Conservation (phyloP, 2,329 filamentous ascomycete species). For the Pseudonectria buxi region DNA sequence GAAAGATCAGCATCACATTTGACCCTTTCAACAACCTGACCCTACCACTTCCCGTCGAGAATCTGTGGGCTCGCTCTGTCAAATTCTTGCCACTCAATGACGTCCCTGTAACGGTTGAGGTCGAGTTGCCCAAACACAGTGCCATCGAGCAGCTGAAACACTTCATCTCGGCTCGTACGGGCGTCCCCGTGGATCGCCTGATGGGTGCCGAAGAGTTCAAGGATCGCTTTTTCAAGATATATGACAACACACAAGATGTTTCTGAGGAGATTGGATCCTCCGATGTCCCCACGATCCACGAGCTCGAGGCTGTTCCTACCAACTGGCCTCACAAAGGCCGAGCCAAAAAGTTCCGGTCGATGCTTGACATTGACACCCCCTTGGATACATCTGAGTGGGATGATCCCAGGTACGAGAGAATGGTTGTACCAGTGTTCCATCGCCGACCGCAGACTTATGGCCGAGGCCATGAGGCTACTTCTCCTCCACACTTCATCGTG, state of each 20-base stretch:
- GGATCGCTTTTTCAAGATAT: conserved; percentile 78
- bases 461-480: conserved; percentile 23
- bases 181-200: conserved; percentile 58
- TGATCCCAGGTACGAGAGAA: conserved; percentile 54
- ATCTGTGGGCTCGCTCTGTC: conserved; percentile 68
- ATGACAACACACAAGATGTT: conserved; percentile 61
- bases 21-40: conserved; percentile 96
- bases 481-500: conserved; percentile 64
- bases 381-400: conserved; percentile 46
- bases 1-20: conserved; percentile 97
- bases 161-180: conserved; percentile 61
- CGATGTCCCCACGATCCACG: conserved; percentile 62
- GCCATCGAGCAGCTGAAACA: conserved; percentile 63
- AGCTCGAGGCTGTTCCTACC: conserved; percentile 71
- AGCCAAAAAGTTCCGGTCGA: conserved; percentile 42
- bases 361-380: conserved; percentile 41
- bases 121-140: conserved; percentile 75
- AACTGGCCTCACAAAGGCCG: conserved; percentile 59
- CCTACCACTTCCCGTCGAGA: conserved; percentile 80
- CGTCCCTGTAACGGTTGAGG: conserved; percentile 60
- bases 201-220: conserved; percentile 79
- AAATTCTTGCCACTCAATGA: conserved; percentile 73
- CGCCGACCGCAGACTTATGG: conserved; percentile 35
- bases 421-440: conserved; percentile 68
- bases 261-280: conserved; percentile 65